phyloP scores from a whole-genome alignment of 2,329 filamentous ascomycete genomes.

The Colletotrichum sp. region DNA sequence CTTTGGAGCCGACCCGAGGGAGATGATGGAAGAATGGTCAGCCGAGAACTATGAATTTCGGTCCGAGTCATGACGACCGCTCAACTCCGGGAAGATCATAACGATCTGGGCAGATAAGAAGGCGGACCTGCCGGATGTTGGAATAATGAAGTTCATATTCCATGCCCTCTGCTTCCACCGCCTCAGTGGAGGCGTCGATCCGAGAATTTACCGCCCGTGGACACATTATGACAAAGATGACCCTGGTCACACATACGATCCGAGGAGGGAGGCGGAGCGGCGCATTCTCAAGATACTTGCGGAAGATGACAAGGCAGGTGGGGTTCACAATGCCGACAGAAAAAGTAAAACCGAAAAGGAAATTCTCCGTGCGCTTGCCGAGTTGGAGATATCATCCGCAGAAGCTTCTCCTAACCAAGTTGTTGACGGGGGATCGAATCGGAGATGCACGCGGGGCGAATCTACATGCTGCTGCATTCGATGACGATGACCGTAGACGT shows the following conservation, averaged over 20 bases:
- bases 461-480: too few species aligned
- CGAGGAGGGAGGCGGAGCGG: neutral
- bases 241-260: neutral
- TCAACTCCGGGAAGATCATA: neutral
- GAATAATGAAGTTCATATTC: neutral
- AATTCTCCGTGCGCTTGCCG: too few species aligned
- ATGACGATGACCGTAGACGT: too few species aligned
- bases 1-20: neutral
- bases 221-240: accelerated
- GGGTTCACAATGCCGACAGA: neutral
- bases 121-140: neutral
- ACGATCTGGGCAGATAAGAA: neutral
- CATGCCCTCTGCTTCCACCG: neutral
- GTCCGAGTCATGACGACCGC: accelerated
- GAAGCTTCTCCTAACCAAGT: too few species aligned
- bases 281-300: neutral
- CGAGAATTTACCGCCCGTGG: neutral
- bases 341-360: too few species aligned
- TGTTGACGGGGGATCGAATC: too few species aligned
- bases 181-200: neutral
- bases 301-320: neutral
- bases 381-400: too few species aligned
- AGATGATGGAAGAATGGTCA: neutral
- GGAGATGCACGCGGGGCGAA: too few species aligned
- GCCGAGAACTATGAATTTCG: neutral